Percentiles rank a stretch among this genome's conserved stretches.
These are phyloP conservation scores for Sphagnum fallax DNA, from an alignment of 228 moss, liverwort and hornwort genomes.

Conservation along the genomic window DNA sequence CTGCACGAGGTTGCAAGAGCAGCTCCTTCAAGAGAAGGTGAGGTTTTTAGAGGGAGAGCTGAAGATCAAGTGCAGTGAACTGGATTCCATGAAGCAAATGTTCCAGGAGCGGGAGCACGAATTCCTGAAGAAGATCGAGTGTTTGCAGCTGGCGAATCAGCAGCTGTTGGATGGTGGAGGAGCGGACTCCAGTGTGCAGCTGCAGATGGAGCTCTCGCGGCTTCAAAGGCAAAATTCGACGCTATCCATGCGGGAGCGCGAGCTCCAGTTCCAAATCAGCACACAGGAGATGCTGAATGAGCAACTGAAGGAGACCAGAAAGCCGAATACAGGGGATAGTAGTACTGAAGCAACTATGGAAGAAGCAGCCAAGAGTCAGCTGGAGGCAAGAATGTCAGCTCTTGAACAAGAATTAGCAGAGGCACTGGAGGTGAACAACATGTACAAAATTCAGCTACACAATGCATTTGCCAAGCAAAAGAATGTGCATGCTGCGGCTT, in stretches of 20 bases:
- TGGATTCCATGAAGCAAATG: conserved; percentile 15
- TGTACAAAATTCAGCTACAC: conserved; percentile 55
- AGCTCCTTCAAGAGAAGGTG: conserved; percentile 24
- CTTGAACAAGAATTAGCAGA: conserved; percentile 50
- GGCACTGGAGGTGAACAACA: conserved; percentile 53
- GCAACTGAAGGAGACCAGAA: conserved; percentile 32
- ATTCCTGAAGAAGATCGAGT: conserved; percentile 38
- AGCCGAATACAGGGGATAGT: background rate
- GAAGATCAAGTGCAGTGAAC: conserved; percentile 19
- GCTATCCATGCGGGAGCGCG: conserved; percentile 48
- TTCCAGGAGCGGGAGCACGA: conserved; percentile 35
- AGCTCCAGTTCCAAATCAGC: conserved; percentile 47
- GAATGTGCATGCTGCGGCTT: conserved; percentile 37
- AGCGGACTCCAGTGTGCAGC: conserved; percentile 42
- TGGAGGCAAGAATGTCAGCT: conserved; percentile 32
- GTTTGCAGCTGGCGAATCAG: conserved; percentile 49
- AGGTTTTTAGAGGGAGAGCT: conserved; percentile 40
- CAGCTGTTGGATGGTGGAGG: conserved; percentile 43
- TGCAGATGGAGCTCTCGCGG: conserved; percentile 50
- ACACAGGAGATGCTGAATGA: conserved; percentile 37
- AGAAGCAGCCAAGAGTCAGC: conserved; percentile 9
- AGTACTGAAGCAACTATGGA: background rate
- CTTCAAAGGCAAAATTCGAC: conserved; percentile 56
- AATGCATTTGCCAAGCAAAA: conserved; percentile 43
- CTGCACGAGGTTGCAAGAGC: no score